Conservation (phyloP, 1,139 yeast genomes). For the Pichia sorboxylosa region DNA sequence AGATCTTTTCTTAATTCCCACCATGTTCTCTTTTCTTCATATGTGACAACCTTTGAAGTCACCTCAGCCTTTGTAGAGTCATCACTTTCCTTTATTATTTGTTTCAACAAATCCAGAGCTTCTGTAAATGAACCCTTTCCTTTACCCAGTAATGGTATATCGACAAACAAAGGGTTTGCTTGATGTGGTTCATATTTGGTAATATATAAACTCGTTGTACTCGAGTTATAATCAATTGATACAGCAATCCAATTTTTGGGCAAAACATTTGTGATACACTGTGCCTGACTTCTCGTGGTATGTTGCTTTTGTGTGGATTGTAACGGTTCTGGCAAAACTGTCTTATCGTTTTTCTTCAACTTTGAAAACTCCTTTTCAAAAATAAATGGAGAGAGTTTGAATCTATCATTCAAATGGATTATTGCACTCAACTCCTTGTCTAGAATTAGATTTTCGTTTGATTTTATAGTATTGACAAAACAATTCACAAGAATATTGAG, state of each 20-base stretch:
- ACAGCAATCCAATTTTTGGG: slow-evolving; percentile 52
- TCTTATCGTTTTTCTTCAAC: neutral
- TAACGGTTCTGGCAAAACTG: slow-evolving; percentile 3
- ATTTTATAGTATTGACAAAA: slow-evolving; percentile 3
- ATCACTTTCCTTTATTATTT: slow-evolving; percentile 51
- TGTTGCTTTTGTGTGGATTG: neutral
- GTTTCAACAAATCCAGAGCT: slow-evolving; percentile 33
- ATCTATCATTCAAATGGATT: slow-evolving; percentile 4
- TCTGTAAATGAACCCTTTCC: slow-evolving; percentile 34
- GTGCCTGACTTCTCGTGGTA: neutral
- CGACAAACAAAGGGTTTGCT: slow-evolving; percentile 27
- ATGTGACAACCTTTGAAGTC: slow-evolving; percentile 40
- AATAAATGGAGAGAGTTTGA: slow-evolving; percentile 5
- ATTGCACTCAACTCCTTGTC: slow-evolving; percentile 1
- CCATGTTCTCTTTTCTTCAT: slow-evolving; percentile 61
- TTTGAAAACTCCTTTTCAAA: slow-evolving; percentile 8
- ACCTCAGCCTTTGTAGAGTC: slow-evolving; percentile 42
- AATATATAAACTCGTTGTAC: slow-evolving; percentile 46
- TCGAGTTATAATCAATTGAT: slow-evolving; percentile 49
- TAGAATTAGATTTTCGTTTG: neutral
- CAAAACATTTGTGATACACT: slow-evolving; percentile 1
- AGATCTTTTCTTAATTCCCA: slow-evolving; percentile 60
- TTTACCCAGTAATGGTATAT: slow-evolving; percentile 48
- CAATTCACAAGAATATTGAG: slow-evolving; percentile 4
- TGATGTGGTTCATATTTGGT: slow-evolving; percentile 4